phyloP scores from a whole-genome alignment of 2,329 filamentous ascomycete species.

The Trichothecium roseum region DNA sequence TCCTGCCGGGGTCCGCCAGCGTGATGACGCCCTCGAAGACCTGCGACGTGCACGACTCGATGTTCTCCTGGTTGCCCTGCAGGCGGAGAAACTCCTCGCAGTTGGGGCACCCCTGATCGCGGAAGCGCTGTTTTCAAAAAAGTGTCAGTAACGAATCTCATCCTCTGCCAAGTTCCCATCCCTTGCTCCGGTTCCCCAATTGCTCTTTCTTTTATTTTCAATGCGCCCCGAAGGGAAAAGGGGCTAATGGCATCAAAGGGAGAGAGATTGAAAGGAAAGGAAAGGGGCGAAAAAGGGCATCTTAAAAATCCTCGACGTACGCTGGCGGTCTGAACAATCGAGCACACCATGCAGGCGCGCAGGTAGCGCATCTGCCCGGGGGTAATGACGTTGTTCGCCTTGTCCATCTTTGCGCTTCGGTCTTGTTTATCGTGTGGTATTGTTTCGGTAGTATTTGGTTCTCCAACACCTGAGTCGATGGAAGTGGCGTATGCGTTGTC shows the following conservation, averaged over 20 bases:
- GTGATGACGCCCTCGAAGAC: slow-evolving; percentile 92
- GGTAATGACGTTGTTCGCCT: slow-evolving; percentile 36
- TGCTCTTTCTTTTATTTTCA: too few relatives aligned
- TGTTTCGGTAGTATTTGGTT: too few relatives aligned
- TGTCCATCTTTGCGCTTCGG: too few relatives aligned
- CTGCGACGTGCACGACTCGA: slow-evolving; percentile 88
- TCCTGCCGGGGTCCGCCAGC: slow-evolving; percentile 68
- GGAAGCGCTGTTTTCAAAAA: slow-evolving; percentile 88
- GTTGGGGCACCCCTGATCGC: slow-evolving; percentile 83
- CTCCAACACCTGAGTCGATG: too few relatives aligned
- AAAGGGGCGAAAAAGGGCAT: too few relatives aligned
- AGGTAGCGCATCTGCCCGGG: slow-evolving; percentile 72
- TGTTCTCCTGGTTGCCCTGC: slow-evolving; percentile 64
- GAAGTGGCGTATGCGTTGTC: too few relatives aligned
- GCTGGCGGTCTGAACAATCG: slow-evolving; percentile 74
- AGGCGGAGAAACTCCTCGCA: slow-evolving; percentile 90
- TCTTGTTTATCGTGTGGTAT: too few relatives aligned
- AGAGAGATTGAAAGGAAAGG: too few relatives aligned
- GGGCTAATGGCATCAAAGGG: too few relatives aligned
- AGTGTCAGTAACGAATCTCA: slow-evolving; percentile 6
- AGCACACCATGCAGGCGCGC: slow-evolving; percentile 98
- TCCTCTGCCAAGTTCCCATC: slow-evolving; percentile 1
- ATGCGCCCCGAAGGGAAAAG: too few relatives aligned
- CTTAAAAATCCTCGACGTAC: slow-evolving; percentile 37
- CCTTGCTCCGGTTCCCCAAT: too few relatives aligned